Evolutionary conservation across 2,329 filamentous ascomycete genomes (phyloP).

Genomic region (Fusarium sp.): DNA sequence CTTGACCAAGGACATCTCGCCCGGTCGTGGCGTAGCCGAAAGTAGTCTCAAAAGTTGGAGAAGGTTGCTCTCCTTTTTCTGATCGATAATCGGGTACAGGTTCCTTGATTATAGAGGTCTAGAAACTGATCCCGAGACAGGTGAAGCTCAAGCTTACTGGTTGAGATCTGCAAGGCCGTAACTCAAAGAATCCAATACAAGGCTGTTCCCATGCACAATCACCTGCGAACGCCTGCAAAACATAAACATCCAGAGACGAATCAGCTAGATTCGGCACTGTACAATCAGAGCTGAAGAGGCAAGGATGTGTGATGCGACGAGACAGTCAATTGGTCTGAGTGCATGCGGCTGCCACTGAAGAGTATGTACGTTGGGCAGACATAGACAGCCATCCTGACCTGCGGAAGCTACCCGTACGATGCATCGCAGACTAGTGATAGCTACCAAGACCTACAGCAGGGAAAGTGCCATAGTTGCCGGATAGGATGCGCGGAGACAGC

Average conservation of each 20-base stretch:
- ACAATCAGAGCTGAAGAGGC: slow-evolving; percentile 16
- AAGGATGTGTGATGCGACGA: slow-evolving; percentile 25
- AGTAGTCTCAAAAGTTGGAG: slow-evolving; percentile 14
- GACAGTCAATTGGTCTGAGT: slow-evolving; percentile 21
- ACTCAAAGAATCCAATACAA: slow-evolving; percentile 14
- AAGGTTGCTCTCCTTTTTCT: slow-evolving; percentile 4
- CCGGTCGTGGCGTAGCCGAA: slow-evolving; percentile 30
- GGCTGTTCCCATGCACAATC: slow-evolving; percentile 8
- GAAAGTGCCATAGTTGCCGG: slow-evolving; percentile 5
- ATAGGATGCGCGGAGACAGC: slow-evolving; percentile 29
- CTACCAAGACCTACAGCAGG: neutral
- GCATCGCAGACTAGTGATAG: neutral
- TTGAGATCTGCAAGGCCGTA: slow-evolving; percentile 14
- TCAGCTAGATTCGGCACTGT: slow-evolving; percentile 7
- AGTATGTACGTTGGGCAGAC: slow-evolving; percentile 16
- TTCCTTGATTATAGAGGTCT: slow-evolving; percentile 11
- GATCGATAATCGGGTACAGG: slow-evolving; percentile 15
- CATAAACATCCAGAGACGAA: slow-evolving; percentile 3
- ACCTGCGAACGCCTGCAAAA: slow-evolving; percentile 36
- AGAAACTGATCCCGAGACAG: slow-evolving; percentile 20
- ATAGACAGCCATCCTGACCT: slow-evolving; percentile 9
- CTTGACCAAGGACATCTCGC: slow-evolving; percentile 26
- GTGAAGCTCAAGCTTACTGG: slow-evolving; percentile 10
- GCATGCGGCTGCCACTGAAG: slow-evolving; percentile 19
- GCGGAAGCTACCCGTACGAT: slow-evolving; percentile 25